Conservation (phyloP, 1,139 yeast genomes). For the Zygosaccharomyces pseudobailii region DNA sequence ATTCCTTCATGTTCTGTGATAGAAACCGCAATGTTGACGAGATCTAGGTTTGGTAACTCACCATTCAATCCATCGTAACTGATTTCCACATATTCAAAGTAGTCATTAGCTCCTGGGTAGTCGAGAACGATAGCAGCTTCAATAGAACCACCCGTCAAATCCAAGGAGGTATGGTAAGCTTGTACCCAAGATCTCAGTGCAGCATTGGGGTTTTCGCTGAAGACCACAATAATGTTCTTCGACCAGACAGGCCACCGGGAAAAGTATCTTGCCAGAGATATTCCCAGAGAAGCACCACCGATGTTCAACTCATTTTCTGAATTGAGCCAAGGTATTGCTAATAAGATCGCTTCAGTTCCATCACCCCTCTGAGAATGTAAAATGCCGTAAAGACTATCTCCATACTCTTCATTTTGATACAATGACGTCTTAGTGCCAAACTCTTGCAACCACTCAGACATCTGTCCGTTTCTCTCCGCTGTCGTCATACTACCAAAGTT, state of each 20-base stretch:
- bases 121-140: constrained; percentile 90
- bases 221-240: constrained; percentile 81
- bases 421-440: constrained; percentile 68
- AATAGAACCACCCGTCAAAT: constrained; percentile 89
- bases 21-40: constrained; percentile 72
- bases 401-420: constrained; percentile 40
- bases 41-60: constrained; percentile 88
- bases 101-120: constrained; percentile 61
- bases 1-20: constrained; percentile 73
- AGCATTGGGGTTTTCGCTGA: constrained; percentile 66
- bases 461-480: constrained; percentile 41
- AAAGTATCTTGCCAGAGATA: constrained; percentile 75
- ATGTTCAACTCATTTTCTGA: constrained; percentile 54
- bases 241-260: constrained; percentile 91
- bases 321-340: constrained; percentile 84
- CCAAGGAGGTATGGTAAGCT: constrained; percentile 83
- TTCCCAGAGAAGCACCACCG: constrained; percentile 73
- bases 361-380: constrained; percentile 94
- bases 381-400: constrained; percentile 69
- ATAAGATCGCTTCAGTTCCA: constrained; percentile 90
- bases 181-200: constrained; percentile 87
- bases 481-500: constrained; percentile 29
- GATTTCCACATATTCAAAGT: constrained; percentile 69
- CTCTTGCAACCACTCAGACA: constrained; percentile 60
- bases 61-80: constrained; percentile 90